Evolutionary conservation across 2,329 filamentous ascomycete species (phyloP).

Genomic region (Fusarium guadeloupense): DNA sequence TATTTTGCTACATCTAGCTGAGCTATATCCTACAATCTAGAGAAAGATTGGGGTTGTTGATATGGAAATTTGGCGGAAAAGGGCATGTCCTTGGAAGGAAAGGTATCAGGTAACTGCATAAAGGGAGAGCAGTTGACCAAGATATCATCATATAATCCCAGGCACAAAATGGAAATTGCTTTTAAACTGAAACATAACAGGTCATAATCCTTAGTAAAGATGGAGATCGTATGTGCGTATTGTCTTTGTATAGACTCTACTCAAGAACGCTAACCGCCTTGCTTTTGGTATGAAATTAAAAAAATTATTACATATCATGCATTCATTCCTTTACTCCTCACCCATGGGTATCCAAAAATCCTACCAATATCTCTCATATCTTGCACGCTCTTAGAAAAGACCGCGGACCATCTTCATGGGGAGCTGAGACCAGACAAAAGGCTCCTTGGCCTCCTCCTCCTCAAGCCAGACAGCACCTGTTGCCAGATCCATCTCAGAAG

Average conservation of each 20-base stretch:
- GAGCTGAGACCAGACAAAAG: constrained; percentile 67
- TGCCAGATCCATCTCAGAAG: constrained; percentile 82
- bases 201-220: not conserved
- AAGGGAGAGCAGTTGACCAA: not conserved
- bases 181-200: not conserved
- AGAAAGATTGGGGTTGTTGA: no score
- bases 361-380: constrained; percentile 19
- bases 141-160: no score
- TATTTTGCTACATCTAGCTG: not conserved
- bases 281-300: constrained; percentile 23
- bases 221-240: constrained; percentile 18
- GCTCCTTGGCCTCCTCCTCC: constrained; percentile 81
- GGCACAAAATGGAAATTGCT: not conserved
- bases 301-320: constrained; percentile 31
- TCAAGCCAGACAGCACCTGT: constrained; percentile 82
- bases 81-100: not conserved
- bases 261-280: constrained; percentile 27
- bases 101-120: not conserved
- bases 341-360: constrained; percentile 36
- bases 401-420: constrained; percentile 36
- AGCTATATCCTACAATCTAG: no score
- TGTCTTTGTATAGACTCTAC: constrained; percentile 30
- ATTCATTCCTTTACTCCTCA: constrained; percentile 23
- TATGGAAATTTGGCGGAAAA: not conserved
- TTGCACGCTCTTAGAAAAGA: constrained; percentile 33